Evolutionary conservation across 768 basidiomycete species (phyloP), one percentile per base, ranked within the genome.

Genomic region (Hemileccinum impolitum): DNA sequence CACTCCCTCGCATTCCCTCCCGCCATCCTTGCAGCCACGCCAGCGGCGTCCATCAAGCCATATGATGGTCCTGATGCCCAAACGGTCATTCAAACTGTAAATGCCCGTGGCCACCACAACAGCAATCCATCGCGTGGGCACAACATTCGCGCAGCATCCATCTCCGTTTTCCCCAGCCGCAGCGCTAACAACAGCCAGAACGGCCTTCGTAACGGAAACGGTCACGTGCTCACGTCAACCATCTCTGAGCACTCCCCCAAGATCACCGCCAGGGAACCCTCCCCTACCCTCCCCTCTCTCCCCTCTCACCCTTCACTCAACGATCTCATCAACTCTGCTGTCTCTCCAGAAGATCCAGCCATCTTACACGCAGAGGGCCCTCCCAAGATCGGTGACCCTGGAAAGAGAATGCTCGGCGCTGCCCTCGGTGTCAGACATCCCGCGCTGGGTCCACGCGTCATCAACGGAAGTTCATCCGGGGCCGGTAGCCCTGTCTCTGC

Each of bases 51-150:
- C 47, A 90, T 99, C 70, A 80, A 79, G 58, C 94, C 96, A 2
- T 99, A 98, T 71, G 94, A 94, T 66, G 93, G 92, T 2, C 80
- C 92, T 37, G 95, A 99, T 68, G 94, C 94, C 7, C 90, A 94
- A 62, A 69, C 62, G 48, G 84, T 92, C 65, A 93, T 93, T 54
- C 85, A 88, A 58, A 85, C 75, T 38, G 90, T 92, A 53, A 92
- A 92, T 66, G 65, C 87, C 41, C 82, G 90, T 55, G 77, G 80
- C 11, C 80, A 79, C 19, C 80, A 80, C 66, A 72, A 72, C 57
- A 79, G 68, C 62, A 79, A 78, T 62, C 75, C 80, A 17, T 81
- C 84, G 18, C 84, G 87, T 57, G 80, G 84, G 6, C 86, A 90
- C 68, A 83, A 79, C 64, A 78, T 75, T 53, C 85, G 89, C 49